phyloP scores from a whole-genome alignment of 2,329 filamentous ascomycete species.

The Ampelomyces quisqualis region DNA sequence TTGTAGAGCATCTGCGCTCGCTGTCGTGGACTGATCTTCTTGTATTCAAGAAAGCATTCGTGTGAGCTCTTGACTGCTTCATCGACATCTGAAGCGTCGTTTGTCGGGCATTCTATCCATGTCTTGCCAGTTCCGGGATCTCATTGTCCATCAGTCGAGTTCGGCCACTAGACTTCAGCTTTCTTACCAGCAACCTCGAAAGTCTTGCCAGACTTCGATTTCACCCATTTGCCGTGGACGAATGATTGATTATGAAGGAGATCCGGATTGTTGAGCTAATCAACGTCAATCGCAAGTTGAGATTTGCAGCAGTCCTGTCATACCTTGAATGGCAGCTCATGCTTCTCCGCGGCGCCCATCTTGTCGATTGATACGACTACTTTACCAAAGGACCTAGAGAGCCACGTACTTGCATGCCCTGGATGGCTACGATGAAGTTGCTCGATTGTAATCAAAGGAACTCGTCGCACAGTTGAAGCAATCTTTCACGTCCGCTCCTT shows the following conservation, averaged over 20 bases:
- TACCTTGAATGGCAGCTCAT: slow-evolving; percentile 50
- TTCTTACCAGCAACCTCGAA: slow-evolving; percentile 57
- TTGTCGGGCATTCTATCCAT: slow-evolving; percentile 52
- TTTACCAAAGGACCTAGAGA: too few species aligned
- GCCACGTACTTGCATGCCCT: too few species aligned
- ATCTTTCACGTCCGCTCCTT: too few species aligned
- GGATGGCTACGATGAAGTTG: too few species aligned
- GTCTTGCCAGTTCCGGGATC: slow-evolving; percentile 54
- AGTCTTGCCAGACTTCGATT: slow-evolving; percentile 57
- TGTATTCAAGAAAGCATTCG: slow-evolving; percentile 61
- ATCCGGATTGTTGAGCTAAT: slow-evolving; percentile 55
- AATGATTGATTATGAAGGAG: slow-evolving; percentile 58
- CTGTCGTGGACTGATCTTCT: slow-evolving; percentile 60
- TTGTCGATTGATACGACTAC: not conserved
- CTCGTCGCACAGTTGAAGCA: too few species aligned
- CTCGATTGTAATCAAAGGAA: not conserved
- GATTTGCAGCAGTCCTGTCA: not conserved
- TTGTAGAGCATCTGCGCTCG: slow-evolving; percentile 64
- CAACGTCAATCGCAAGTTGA: slow-evolving; percentile 3
- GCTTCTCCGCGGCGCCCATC: slow-evolving; percentile 31
- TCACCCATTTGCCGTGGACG: slow-evolving; percentile 57
- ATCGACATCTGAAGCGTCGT: slow-evolving; percentile 61
- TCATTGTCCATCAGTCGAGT: slow-evolving; percentile 32
- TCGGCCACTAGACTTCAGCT: not conserved
- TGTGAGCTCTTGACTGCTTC: slow-evolving; percentile 60